Conservation (phyloP, 2,329 filamentous ascomycete genomes). For the Colletotrichum melonis region DNA sequence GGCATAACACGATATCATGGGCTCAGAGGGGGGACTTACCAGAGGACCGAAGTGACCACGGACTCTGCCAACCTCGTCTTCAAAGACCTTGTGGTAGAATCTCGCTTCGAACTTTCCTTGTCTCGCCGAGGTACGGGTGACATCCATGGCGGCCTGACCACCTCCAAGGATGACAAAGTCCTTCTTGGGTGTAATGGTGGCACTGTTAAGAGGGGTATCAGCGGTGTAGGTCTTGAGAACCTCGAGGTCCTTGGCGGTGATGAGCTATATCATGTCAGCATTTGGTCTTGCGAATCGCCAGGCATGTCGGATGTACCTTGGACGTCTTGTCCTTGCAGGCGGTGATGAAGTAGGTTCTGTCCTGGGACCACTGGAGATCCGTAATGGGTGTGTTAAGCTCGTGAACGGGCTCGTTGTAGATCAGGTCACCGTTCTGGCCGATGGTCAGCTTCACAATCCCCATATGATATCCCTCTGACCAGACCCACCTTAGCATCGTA, state of each 20-base stretch:
- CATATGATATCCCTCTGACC: not conserved
- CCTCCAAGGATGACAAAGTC: conserved; percentile 98
- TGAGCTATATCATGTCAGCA: conserved; percentile 64
- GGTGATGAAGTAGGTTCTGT: conserved; percentile 98
- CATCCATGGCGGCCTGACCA: conserved; percentile 98
- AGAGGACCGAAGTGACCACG: conserved; percentile 96
- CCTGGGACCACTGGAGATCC: conserved; percentile 93
- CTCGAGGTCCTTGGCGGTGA: conserved; percentile 86
- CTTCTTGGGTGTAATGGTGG: conserved; percentile 93
- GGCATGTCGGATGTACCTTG: conserved; percentile 67
- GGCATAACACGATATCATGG: too few species aligned
- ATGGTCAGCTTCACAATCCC: conserved; percentile 26
- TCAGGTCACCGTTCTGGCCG: conserved; percentile 78
- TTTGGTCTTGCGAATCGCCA: not conserved
- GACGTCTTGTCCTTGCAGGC: conserved; percentile 98
- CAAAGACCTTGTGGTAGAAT: conserved; percentile 99
- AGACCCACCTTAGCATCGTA: conserved; percentile 85
- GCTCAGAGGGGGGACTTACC: conserved; percentile 45
- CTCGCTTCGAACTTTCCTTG: conserved; percentile 99
- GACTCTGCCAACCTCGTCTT: conserved; percentile 98
- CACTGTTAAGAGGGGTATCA: conserved; percentile 97
- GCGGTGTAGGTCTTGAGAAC: conserved; percentile 92
- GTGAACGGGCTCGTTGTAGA: conserved; percentile 86
- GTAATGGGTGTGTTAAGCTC: conserved; percentile 86
- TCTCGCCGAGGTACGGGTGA: conserved; percentile 91